Evolutionary conservation across 805 yeast species (phyloP).

Genomic region (Myxozyma geophila): DNA sequence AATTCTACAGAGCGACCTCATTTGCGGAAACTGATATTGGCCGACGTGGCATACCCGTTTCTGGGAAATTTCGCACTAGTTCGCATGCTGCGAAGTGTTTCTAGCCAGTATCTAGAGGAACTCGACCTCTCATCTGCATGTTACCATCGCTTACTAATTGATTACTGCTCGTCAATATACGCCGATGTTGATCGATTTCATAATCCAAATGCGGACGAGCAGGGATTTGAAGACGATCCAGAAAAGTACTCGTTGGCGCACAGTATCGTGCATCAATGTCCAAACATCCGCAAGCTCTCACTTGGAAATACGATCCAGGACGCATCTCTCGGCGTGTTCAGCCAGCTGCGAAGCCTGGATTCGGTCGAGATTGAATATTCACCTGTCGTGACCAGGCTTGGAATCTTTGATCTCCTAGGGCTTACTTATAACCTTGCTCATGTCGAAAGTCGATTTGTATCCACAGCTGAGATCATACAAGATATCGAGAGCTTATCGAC

Average conservation of each 20-base stretch:
- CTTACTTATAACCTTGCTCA: conserved; percentile 8
- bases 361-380: conserved; percentile 8
- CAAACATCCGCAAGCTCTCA: conserved; percentile 4
- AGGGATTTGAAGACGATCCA: not conserved
- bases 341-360: conserved; percentile 5
- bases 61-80: conserved; percentile 21
- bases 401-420: conserved; percentile 17
- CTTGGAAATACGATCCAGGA: conserved; percentile 27
- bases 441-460: not conserved
- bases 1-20: conserved; percentile 1
- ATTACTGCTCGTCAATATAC: conserved; percentile 11
- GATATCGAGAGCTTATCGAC: not conserved
- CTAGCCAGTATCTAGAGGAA: conserved; percentile 2
- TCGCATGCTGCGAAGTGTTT: conserved; percentile 7
- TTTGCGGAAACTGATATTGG: conserved; percentile 6
- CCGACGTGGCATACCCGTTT: conserved; percentile 29
- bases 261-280: conserved; percentile 17
- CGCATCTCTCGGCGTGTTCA: conserved; percentile 12
- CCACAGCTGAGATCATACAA: conserved; percentile 14
- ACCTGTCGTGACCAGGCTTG: conserved; percentile 21
- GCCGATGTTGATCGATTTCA: conserved; percentile 15
- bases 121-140: conserved; percentile 23
- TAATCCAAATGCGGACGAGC: not conserved
- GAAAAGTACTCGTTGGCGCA: conserved; percentile 14
- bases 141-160: conserved; percentile 20